Base-by-base conservation (phyloP, 192 early-diverging fungal species). In the Paraglomus brasilianum region DNA sequence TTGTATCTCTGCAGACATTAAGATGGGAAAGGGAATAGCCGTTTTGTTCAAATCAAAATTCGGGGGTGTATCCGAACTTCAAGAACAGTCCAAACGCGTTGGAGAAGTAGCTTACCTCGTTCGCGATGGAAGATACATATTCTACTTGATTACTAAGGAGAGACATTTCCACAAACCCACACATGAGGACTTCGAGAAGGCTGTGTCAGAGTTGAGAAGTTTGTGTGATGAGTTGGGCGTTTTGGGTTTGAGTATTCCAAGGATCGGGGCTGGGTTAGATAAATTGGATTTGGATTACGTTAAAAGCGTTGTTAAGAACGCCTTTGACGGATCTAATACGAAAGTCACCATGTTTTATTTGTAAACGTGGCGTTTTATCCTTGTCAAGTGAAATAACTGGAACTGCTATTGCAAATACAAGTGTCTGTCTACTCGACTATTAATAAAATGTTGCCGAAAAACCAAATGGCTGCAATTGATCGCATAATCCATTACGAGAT, bases 131-230 rank as follows among this genome's bases (percentile, higher is more conserved):
- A 65, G 49, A 22, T 66, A 69, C 39, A 75, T 75, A 46, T 78
- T 78, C 41, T 78, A 78, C 50, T 50, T 78, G 13, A 75, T 75
- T 10, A 72, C 77, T 21, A 68, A 71, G 30, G 45, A 66, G 52
- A 66, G 48, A 41, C 51, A 30, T 17, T 78, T 41, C 39, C 63
- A 72, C 24, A 67, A 46, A 64, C 59, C 77, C 22, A 72, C 46
- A 9, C 30, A 50, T 14, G 53, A 10, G 5, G 63, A 78, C 45
- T 69, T 75, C 17, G 70, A 72, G 44, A 19, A 14, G 13, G 53
- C 64, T 15, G 53, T 72, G 19, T 24, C 39, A 9, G 64, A 72
- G 13, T 49, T 78, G 5, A 41, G 57, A 55, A 63, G 39, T 24
- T n/a, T 48, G 9, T 78, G 77, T 46, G 74, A 72, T 40, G 63